phyloP scores from a whole-genome alignment of 257 asterid species.

The Ligustrum vulgare region DNA sequence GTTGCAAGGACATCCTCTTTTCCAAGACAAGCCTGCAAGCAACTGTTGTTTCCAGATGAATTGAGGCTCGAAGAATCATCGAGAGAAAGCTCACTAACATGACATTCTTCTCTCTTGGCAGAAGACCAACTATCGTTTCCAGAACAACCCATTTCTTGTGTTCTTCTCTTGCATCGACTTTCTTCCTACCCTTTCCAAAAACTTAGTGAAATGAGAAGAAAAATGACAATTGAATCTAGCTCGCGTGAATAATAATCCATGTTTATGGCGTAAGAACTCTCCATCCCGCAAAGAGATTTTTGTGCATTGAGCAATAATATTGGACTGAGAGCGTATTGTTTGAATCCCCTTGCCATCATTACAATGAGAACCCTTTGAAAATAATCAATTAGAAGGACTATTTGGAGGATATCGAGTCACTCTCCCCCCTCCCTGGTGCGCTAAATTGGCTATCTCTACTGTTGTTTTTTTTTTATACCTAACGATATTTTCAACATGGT shows the following conservation, averaged over 20 bases:
- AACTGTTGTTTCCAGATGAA: conserved; percentile 71
- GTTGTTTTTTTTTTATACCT: too few species aligned
- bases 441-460: conserved; percentile 67
- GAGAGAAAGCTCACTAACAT: conserved; percentile 83
- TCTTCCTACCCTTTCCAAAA: conserved; percentile 72
- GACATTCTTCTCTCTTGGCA: conserved; percentile 69
- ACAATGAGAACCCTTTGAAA: conserved; percentile 77
- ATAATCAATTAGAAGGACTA: conserved; percentile 61
- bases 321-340: conserved; percentile 74
- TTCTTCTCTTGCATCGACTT: conserved; percentile 63
- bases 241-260: conserved; percentile 16
- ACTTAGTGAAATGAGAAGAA: conserved; percentile 49
- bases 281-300: conserved; percentile 93
- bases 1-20: conserved; percentile 70
- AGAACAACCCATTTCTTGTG: conserved; percentile 78
- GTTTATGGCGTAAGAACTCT: conserved; percentile 47
- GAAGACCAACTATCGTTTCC: conserved; percentile 80
- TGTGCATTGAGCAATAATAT: conserved; percentile 80
- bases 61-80: conserved; percentile 81
- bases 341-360: conserved; percentile 76
- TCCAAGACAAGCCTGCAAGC: conserved; percentile 88
- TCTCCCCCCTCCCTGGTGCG: conserved; percentile 26
- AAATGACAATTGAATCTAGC: not conserved
- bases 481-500: too few species aligned
- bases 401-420: conserved; percentile 28